Evolutionary conservation across 2,329 filamentous ascomycete genomes (phyloP).

Genomic region (Knoxdaviesia capensis): DNA sequence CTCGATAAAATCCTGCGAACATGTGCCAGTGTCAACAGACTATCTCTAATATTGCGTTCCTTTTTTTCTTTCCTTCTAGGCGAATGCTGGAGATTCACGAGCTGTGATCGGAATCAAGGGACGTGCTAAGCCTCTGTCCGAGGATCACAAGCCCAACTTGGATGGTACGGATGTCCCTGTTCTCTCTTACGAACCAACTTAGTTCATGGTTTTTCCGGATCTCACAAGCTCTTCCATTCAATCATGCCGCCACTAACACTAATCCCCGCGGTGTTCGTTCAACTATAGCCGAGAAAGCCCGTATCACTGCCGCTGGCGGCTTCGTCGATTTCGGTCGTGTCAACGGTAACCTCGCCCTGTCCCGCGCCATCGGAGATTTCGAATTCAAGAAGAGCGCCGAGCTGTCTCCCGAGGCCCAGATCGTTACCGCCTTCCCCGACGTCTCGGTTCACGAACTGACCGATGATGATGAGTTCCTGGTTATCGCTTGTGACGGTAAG

Average conservation of each 20-base stretch:
- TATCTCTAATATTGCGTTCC: too few species aligned
- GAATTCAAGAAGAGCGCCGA: constrained; percentile 99
- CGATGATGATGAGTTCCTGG: constrained; percentile 88
- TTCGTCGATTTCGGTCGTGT: constrained; percentile 98
- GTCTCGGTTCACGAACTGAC: constrained; percentile 78
- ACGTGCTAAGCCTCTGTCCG: constrained; percentile 91
- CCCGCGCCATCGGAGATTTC: constrained; percentile 94
- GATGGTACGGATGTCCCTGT: constrained; percentile 43
- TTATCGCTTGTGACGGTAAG: constrained; percentile 82
- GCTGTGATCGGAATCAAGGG: constrained; percentile 92
- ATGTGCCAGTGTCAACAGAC: too few species aligned
- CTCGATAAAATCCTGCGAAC: too few species aligned
- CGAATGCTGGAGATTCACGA: constrained; percentile 91
- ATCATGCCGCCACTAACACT: neutral
- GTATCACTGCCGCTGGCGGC: constrained; percentile 86
- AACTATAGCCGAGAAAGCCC: constrained; percentile 66
- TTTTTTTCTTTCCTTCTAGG: constrained; percentile 29
- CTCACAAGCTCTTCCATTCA: neutral
- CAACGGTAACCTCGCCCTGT: constrained; percentile 92
- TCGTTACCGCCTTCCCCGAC: constrained; percentile 92
- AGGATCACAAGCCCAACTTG: constrained; percentile 97
- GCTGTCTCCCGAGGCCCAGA: constrained; percentile 92
- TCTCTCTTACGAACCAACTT: neutral
- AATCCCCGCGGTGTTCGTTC: constrained; percentile 5
- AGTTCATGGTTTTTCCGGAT: neutral